A percentile compares a stretch with the other conserved stretches of the same genome.
These are phyloP conservation scores for Kockovaella imperatae DNA, from an alignment of 768 basidiomycete species.

Conservation along the genomic window DNA sequence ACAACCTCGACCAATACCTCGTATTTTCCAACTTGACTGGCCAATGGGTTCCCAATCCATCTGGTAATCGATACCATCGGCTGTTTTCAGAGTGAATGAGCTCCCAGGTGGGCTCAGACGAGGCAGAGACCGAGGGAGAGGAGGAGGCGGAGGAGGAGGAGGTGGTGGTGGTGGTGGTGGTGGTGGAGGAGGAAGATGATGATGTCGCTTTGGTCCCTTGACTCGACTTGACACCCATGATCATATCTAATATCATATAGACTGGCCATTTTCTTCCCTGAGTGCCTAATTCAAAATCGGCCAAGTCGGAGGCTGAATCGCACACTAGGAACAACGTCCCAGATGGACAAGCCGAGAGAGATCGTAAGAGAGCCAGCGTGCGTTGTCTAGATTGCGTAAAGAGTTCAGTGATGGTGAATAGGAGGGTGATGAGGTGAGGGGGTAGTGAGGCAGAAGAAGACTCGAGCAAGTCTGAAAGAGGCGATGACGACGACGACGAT, in stretches of 20 bases:
- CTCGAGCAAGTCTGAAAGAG: no score
- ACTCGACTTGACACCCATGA: constrained; percentile 1
- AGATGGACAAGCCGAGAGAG: constrained; percentile 16
- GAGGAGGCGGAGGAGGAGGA: no score
- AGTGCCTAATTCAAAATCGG: constrained; percentile 26
- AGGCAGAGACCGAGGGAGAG: no score
- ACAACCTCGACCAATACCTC: constrained; percentile 43
- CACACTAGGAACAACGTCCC: constrained; percentile 35
- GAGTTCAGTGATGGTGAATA: constrained; percentile 43
- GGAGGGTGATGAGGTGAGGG: constrained; percentile 35
- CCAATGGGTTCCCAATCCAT: constrained; percentile 33
- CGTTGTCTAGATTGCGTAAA: constrained; percentile 36
- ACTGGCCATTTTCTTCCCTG: constrained; percentile 37
- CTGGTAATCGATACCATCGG: constrained; percentile 36
- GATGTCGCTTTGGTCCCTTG: not conserved
- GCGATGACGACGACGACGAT: no score
- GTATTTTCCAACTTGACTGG: constrained; percentile 43
- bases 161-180: no score
- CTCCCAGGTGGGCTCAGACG: no score
- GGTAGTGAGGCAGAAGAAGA: no score
- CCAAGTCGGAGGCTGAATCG: constrained; percentile 37
- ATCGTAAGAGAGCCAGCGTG: constrained; percentile 23
- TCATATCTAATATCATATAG: constrained; percentile 29
- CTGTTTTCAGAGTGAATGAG: constrained; percentile 27
- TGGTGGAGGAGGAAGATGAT: no score